phyloP scores from a whole-genome alignment of 2,329 filamentous ascomycete species.

The Clonostachys chloroleuca region DNA sequence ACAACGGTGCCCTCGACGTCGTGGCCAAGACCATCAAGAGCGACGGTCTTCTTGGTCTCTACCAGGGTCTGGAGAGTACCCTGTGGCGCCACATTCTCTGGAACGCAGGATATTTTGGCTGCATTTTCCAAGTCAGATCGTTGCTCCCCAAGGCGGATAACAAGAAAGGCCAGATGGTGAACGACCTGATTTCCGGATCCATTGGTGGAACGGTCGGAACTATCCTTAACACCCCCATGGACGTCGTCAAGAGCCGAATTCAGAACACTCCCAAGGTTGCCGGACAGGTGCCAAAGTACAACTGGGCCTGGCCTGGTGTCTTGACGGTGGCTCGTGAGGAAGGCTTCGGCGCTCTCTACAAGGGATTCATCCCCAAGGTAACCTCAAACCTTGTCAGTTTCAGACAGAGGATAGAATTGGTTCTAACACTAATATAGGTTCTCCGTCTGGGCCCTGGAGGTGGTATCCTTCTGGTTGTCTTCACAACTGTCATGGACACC shows the following conservation, averaged over 20 bases:
- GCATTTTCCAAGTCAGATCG: constrained; percentile 92
- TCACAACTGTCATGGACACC: constrained; percentile 87
- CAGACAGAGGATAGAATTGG: not conserved
- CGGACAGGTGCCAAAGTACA: constrained; percentile 89
- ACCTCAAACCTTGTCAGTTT: constrained; percentile 36
- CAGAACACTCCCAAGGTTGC: constrained; percentile 85
- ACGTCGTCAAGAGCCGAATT: constrained; percentile 97
- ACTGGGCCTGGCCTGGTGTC: constrained; percentile 92
- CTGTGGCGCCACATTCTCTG: constrained; percentile 88
- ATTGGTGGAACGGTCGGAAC: constrained; percentile 87
- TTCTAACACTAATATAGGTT: constrained; percentile 17
- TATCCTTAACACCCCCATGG: constrained; percentile 90
- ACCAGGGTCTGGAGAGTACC: constrained; percentile 95
- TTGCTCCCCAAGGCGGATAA: constrained; percentile 76
- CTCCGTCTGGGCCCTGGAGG: constrained; percentile 49
- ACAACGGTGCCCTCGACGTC: constrained; percentile 77
- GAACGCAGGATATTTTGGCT: constrained; percentile 97
- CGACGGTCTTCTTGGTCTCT: constrained; percentile 84
- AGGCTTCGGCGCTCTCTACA: constrained; percentile 88
- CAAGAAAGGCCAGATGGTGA: constrained; percentile 77
- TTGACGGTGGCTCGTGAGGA: constrained; percentile 89
- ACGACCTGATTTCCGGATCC: constrained; percentile 82
- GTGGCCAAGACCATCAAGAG: constrained; percentile 76
- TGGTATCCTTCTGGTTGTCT: constrained; percentile 76
- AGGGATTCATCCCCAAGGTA: constrained; percentile 97